Percentiles rank a stretch among this genome's conserved stretches.
Conservation (phyloP, 306 rosid genomes). For the Morella rubra region DNA sequence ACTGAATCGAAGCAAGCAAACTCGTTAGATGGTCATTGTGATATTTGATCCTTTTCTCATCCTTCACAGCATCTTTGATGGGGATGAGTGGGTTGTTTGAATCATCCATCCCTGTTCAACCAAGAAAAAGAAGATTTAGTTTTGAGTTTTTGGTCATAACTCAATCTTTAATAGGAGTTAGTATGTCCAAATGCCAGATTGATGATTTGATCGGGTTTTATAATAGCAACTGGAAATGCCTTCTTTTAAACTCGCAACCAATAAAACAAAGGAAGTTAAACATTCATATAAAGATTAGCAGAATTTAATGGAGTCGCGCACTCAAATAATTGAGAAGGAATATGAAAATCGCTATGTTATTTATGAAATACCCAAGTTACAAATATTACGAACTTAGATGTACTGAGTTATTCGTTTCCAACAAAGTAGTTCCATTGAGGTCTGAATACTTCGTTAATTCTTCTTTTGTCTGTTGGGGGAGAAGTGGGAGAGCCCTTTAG, state of each 20-base stretch:
- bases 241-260: too few relatives aligned
- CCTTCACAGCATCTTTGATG: constrained; percentile 64
- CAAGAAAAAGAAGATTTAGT: constrained; percentile 10
- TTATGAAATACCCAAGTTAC: not conserved
- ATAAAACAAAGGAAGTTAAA: too few relatives aligned
- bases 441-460: not conserved
- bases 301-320: too few relatives aligned
- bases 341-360: too few relatives aligned
- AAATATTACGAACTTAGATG: not conserved
- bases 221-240: too few relatives aligned
- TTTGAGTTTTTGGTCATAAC: not conserved
- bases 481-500: not conserved
- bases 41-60: constrained; percentile 75
- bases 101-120: constrained; percentile 78
- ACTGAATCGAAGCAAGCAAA: constrained; percentile 62
- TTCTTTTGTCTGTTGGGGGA: not conserved
- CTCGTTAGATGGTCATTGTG: constrained; percentile 63
- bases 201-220: not conserved
- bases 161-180: not conserved
- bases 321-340: too few relatives aligned
- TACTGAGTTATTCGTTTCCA: not conserved
- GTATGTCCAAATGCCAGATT: not conserved
- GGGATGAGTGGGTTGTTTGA: constrained; percentile 45
- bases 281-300: too few relatives aligned
- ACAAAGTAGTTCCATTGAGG: not conserved